Conservation (phyloP, 164 flowering plant genomes). For the Aristolochia californica region DNA sequence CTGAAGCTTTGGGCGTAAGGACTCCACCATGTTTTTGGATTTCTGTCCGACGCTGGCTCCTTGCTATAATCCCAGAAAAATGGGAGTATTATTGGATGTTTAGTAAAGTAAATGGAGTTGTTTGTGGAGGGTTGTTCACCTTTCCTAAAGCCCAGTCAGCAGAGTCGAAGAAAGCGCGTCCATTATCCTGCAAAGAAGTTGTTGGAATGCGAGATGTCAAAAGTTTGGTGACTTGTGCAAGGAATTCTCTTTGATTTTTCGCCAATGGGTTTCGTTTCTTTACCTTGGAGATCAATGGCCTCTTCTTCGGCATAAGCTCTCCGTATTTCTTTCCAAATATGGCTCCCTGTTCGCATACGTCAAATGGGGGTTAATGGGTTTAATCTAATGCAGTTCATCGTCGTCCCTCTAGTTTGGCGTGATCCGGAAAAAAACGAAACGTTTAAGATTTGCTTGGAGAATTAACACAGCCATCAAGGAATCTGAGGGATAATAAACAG, state of each 20-base stretch:
- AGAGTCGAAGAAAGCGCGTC: conserved; percentile 61
- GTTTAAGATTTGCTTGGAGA: no score
- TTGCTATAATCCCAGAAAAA: conserved; percentile 31
- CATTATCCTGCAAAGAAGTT: conserved; percentile 8
- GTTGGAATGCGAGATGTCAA: no score
- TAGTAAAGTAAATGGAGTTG: no score
- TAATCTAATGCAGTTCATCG: no score
- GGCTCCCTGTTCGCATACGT: conserved; percentile 9
- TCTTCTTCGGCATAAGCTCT: conserved; percentile 67
- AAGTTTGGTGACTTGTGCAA: no score
- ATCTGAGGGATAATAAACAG: no score
- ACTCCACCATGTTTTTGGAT: conserved; percentile 40
- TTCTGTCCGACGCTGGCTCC: conserved; percentile 42
- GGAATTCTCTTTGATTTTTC: not conserved
- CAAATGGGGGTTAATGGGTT: no score
- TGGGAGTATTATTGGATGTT: no score
- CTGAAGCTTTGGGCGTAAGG: conserved; percentile 66
- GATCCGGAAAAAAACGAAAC: no score
- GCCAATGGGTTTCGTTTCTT: no score
- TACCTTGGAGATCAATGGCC: conserved; percentile 82
- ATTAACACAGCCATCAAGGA: no score
- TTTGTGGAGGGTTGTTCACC: conserved; percentile 35
- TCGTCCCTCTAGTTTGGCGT: no score
- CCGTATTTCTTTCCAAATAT: conserved; percentile 47
- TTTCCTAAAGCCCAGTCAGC: conserved; percentile 90